Base-by-base conservation (phyloP, 2,329 filamentous ascomycete genomes). In the Colletotrichum brevisporum region DNA sequence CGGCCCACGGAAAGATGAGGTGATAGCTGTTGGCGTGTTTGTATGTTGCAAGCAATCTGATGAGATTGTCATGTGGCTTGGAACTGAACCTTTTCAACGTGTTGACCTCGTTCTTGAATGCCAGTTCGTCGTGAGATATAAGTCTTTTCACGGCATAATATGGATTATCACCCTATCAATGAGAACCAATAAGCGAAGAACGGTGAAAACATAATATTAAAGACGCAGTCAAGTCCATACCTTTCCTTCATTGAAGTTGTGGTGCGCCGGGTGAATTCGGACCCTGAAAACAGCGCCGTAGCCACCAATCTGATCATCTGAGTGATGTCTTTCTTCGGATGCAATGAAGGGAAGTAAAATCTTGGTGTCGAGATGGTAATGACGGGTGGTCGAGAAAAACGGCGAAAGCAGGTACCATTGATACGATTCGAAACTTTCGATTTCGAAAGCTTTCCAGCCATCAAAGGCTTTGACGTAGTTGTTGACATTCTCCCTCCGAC, bases 101-200 rank as follows among this genome's bases (percentile, higher is more conserved):
- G 4, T 51, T 26, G n/a, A 60, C 57, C 12, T 60, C 57, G 8
- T 16, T 5, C 2, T 39, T 16, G 6, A 60, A 60, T 2, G 43
- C 41, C 2, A 5, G 5, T 15, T 51, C 45, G 13, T 50, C 6
- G 2, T 8, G 16, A n/a, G 57, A 60, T 4, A 16, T 27, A 6
- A 60, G 41, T 3, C 18, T 51, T 6, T 60, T 60, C 6, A 60
- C 45, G 6, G 57, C 57, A 15, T 50, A 60, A 6, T 45, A 47
- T 3, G 55, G 21, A 2, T 58, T 12, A 3, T 48, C 13, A 2
- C 9, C 43, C 12, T 18, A 12, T 21, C 21, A 15, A 50, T 43
- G 4, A 15, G n/a, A 15, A 15, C 10, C 4, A 5, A 10, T 41
- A 3, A 10, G 39, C 15, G 10, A 41, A 3, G 4, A 12, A 12